These are phyloP conservation scores for Sugiyamaella lignohabitans DNA, from an alignment of 805 yeast genomes.

Conservation along the genomic window DNA sequence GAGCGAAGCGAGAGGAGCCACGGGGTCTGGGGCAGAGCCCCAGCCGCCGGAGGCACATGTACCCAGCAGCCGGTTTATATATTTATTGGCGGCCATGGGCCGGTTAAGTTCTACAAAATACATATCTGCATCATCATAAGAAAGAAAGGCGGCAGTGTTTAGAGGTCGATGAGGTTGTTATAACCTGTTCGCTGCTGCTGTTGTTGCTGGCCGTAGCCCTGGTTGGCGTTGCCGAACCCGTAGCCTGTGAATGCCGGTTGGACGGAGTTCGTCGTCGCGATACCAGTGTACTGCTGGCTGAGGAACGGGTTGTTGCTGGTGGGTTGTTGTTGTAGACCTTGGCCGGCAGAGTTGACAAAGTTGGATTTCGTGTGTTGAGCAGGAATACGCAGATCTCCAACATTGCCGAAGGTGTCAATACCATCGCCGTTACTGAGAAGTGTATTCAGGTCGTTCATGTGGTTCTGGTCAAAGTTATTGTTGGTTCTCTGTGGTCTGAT, in stretches of 20 bases:
- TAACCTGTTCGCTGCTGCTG: conserved; percentile 14
- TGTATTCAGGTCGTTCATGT: conserved; percentile 64
- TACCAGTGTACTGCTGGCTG: conserved; percentile 66
- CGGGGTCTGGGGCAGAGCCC: too few relatives aligned
- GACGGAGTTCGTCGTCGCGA: conserved; percentile 52
- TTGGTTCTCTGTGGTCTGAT: conserved; percentile 32
- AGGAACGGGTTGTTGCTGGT: conserved; percentile 49
- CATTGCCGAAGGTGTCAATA: conserved; percentile 87
- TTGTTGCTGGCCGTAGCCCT: conserved; percentile 21
- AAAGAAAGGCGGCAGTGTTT: neutral
- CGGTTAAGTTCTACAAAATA: too few relatives aligned
- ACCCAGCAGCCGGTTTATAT: too few relatives aligned
- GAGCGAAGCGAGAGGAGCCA: too few relatives aligned
- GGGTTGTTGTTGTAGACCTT: conserved; percentile 20
- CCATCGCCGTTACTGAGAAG: conserved; percentile 84
- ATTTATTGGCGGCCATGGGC: too few relatives aligned
- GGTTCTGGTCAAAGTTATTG: conserved; percentile 44
- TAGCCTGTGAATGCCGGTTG: conserved; percentile 86
- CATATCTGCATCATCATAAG: conserved; percentile 1
- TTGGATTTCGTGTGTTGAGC: conserved; percentile 85
- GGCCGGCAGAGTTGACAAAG: conserved; percentile 79
- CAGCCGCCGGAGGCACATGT: too few relatives aligned
- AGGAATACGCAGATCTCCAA: conserved; percentile 77
- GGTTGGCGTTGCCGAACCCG: conserved; percentile 80
- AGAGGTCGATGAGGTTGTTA: conserved; percentile 29